These are phyloP conservation scores for Hippophae tibetana DNA, from an alignment of 306 rosid genomes.

Conservation along the genomic window DNA sequence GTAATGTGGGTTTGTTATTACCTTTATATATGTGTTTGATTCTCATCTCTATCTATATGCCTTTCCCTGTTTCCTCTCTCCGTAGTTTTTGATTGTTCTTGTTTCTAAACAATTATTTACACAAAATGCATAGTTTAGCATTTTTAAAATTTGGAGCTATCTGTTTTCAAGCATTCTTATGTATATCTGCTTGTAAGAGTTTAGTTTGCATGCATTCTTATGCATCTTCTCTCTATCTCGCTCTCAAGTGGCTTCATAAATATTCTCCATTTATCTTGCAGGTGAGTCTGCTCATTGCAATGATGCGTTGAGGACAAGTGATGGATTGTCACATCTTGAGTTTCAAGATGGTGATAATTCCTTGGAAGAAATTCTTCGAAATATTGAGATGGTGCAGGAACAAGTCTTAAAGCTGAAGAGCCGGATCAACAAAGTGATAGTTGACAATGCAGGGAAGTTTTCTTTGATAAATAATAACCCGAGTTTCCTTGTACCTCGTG, in stretches of 20 bases:
- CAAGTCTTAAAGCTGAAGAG: slow-evolving; percentile 37
- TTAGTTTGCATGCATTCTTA: neutral
- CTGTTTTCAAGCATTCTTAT: neutral
- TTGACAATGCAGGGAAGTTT: slow-evolving; percentile 33
- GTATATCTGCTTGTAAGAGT: neutral
- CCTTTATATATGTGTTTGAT: too few species aligned
- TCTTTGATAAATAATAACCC: slow-evolving; percentile 27
- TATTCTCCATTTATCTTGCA: slow-evolving; percentile 12
- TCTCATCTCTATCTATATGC: too few species aligned
- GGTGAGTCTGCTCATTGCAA: slow-evolving; percentile 19
- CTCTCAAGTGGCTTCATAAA: neutral
- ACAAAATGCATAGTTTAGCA: too few species aligned
- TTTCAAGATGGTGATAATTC: slow-evolving; percentile 31
- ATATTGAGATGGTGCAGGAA: slow-evolving; percentile 41
- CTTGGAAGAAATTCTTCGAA: slow-evolving; percentile 28
- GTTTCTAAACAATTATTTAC: too few species aligned
- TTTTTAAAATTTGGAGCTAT: too few species aligned
- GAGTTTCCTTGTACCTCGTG: slow-evolving; percentile 22
- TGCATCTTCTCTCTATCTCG: neutral
- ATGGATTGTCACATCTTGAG: slow-evolving; percentile 28
- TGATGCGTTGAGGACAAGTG: slow-evolving; percentile 29
- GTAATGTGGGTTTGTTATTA: too few species aligned
- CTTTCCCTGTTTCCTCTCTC: too few species aligned
- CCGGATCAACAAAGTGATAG: slow-evolving; percentile 39
- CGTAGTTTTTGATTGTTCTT: too few species aligned